Evolutionary conservation across 768 basidiomycete genomes (phyloP).

Genomic region (Tephrocybe rancida): DNA sequence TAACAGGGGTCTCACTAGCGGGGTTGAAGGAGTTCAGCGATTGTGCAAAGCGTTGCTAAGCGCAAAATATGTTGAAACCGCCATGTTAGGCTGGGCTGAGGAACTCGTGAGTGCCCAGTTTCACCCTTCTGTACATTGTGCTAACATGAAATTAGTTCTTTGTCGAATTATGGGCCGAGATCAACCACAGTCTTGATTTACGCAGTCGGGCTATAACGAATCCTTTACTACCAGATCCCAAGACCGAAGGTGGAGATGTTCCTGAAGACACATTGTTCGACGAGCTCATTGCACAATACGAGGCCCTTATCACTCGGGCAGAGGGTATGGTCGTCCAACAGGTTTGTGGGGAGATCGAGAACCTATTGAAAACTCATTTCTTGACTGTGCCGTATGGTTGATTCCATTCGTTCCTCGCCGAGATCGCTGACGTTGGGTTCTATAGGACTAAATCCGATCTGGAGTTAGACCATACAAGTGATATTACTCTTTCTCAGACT

Average conservation of each 20-base stretch:
- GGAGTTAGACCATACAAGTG: constrained; percentile 25
- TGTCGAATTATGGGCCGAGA: constrained; percentile 86
- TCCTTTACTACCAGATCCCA: constrained; percentile 51
- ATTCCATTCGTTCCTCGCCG: background rate
- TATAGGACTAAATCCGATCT: constrained; percentile 22
- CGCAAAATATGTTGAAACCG: constrained; percentile 68
- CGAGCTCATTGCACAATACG: constrained; percentile 67
- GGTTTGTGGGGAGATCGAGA: constrained; percentile 81
- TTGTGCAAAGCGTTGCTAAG: constrained; percentile 87
- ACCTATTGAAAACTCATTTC: constrained; percentile 73
- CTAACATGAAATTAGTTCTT: constrained; percentile 68
- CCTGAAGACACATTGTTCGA: constrained; percentile 79
- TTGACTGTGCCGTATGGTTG: constrained; percentile 44
- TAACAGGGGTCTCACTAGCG: constrained; percentile 70
- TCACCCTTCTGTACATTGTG: background rate
- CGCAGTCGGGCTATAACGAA: constrained; percentile 54
- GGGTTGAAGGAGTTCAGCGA: constrained; percentile 81
- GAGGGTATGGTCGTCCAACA: constrained; percentile 90
- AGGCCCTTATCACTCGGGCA: constrained; percentile 61
- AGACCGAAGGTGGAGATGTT: constrained; percentile 30
- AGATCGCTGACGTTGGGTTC: too few species aligned
- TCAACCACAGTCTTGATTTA: constrained; percentile 60
- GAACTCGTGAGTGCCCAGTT: constrained; percentile 63
- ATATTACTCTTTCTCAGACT: constrained; percentile 63
- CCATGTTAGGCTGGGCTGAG: constrained; percentile 86